Base-by-base conservation (phyloP, 768 basidiomycete species). In the Paxillus ammoniavirescens region DNA sequence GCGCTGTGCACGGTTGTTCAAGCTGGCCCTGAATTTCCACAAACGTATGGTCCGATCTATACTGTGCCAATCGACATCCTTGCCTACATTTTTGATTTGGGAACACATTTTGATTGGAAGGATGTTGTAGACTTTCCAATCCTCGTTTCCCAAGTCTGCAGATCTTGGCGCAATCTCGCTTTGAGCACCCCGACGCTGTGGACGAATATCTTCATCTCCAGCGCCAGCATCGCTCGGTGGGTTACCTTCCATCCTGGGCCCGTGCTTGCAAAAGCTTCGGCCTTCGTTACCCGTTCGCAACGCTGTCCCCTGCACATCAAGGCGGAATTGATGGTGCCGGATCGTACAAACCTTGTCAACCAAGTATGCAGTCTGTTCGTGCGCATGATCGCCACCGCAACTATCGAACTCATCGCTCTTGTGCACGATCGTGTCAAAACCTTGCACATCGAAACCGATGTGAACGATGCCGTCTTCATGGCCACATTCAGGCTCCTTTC, bases 121-220 rank as follows among this genome's bases (percentile, higher is more conserved):
- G 7, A 40, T 18, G 17, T 81, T 62, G 58, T 65, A 23, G 75
- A 75, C 66, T 72, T 85, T 35, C 79, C 84, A n/a, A 56, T 85
- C 42, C 64, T 67, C 18, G 73, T 84, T 26, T 86, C 85, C 7
- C 84, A 86, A 55, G 81, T 85, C 45, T 87, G 83, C 67, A 69
- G 73, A 31, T 59, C 64, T 36, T 88, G 85, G 84, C 73, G 85
- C 28, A 66, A 75, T 33, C 70, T 84, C 15, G 78, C 83, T 13
- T 69, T 86, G 21, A 75, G 72, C 38, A 84, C 82, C 1, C 83
- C 84, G 5, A 59, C 72, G 5, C 66, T 88, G 43, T 88, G 86
- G 86, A 55, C 51, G n/a, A 31, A 12, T 15, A 26, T 55, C 2
- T 52, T 42, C 17, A 52, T 52, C 23, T 52, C 50, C 12, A 52